Percentiles rank a stretch among this genome's conserved stretches.
phyloP scores from a whole-genome alignment of 2,329 filamentous ascomycete genomes.

The Dendrostoma leiphaemia region DNA sequence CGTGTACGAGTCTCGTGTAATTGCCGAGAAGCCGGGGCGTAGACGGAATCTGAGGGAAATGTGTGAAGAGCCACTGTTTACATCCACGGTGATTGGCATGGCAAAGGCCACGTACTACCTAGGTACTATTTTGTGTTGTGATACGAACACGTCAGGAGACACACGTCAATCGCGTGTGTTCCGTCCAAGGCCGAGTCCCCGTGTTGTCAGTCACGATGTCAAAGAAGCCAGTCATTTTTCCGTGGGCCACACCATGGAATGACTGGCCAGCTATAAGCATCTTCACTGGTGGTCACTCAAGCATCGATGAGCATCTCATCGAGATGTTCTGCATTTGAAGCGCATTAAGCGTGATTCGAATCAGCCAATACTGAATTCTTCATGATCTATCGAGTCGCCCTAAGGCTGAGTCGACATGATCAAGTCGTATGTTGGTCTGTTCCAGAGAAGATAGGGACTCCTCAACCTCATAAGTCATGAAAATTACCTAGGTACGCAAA shows the following conservation, averaged over 20 bases:
- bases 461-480: too few species aligned
- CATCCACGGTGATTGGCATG: background rate
- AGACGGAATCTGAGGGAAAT: background rate
- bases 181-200: background rate
- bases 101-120: background rate
- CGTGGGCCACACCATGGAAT: background rate
- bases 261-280: background rate
- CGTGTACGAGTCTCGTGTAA: background rate
- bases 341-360: background rate
- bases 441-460: too few species aligned
- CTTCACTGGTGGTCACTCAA: background rate
- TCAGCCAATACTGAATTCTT: too few species aligned
- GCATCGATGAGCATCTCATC: background rate
- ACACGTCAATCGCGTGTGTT: background rate
- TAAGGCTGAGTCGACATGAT: too few species aligned
- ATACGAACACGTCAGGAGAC: background rate
- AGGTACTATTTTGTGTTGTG: background rate
- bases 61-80: background rate
- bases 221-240: background rate
- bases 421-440: too few species aligned
- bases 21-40: background rate
- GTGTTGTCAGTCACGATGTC: background rate
- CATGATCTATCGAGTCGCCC: too few species aligned
- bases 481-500: too few species aligned
- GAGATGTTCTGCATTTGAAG: background rate